Evolutionary conservation across 208 protist genomes (phyloP), one percentile per base, ranked within the genome.

Genomic region (Acanthamoeba lenticulata): DNA sequence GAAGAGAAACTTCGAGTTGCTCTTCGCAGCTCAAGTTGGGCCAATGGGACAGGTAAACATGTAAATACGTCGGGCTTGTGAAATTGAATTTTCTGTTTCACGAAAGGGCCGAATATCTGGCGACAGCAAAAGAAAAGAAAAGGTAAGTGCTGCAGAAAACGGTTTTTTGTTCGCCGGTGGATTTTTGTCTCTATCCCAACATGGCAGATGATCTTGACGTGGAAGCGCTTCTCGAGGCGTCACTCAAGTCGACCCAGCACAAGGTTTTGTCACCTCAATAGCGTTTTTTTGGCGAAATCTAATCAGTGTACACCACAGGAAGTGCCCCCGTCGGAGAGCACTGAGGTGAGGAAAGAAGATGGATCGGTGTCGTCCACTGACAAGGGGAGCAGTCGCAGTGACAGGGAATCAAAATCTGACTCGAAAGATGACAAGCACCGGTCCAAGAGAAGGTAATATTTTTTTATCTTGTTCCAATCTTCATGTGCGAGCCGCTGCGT

Each of bases 151-250:
- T n/a, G n/a, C n/a, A n/a, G n/a, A n/a, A n/a, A n/a, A n/a, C n/a
- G n/a, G n/a, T n/a, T n/a, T n/a, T n/a, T n/a, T n/a, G n/a, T n/a
- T n/a, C n/a, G n/a, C n/a, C n/a, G n/a, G n/a, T n/a, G n/a, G n/a
- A n/a, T n/a, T n/a, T n/a, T n/a, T n/a, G n/a, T n/a, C n/a, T n/a
- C n/a, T n/a, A n/a, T 13, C 19, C 19, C 29, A 93, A 47, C n/a
- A 93, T 93, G 90, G 90, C 90, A 2, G 90, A 93, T 29, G 90
- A 93, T 93, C 67, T 93, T 36, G 90, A 93, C 60, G 90, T 93
- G 0, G 90, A 93, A 19, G 90, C 90, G 27, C 90, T 93, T 24
- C 67, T 93, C 15, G 90, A 93, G 49, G 90, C 90, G 29, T 65
- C 90, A 7, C 67, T 93, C 21, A 93, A 83, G 45, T 86, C 77